Conservation (phyloP, 441 rosid species). For the Pelargonium citronellum region DNA sequence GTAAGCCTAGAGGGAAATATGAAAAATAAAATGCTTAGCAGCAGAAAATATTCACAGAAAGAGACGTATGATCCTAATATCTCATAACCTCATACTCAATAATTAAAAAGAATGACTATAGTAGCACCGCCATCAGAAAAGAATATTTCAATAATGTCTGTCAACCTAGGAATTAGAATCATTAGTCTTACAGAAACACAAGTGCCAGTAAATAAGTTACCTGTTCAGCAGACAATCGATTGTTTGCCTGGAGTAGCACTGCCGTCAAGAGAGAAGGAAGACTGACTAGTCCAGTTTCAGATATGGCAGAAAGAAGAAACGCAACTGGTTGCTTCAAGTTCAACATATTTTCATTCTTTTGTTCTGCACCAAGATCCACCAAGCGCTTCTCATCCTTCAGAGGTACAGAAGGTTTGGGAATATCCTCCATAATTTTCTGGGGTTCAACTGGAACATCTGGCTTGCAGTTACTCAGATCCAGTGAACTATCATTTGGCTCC, state of each 20-base stretch:
- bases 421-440: constrained; percentile 25
- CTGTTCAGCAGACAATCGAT: constrained; percentile 57
- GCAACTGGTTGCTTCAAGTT: constrained; percentile 41
- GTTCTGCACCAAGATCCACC: constrained; percentile 24
- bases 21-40: constrained; percentile 1
- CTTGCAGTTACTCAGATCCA: constrained; percentile 25
- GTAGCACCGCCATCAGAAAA: neutral
- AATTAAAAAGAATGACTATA: neutral
- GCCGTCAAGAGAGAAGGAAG: constrained; percentile 74
- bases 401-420: constrained; percentile 4
- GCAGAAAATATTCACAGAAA: constrained; percentile 1
- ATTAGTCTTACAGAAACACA: neutral
- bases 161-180: constrained; percentile 10
- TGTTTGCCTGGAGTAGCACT: constrained; percentile 70
- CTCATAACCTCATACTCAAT: neutral
- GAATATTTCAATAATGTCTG: neutral
- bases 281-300: constrained; percentile 73
- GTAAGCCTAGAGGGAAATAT: neutral
- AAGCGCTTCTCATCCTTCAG: constrained; percentile 32
- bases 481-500: constrained; percentile 24
- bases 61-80: neutral
- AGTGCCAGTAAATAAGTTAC: constrained; percentile 27
- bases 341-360: constrained; percentile 23
- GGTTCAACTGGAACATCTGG: constrained; percentile 25
- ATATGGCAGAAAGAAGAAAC: constrained; percentile 62